Evolutionary conservation across 179 eudicot genomes (phyloP).

Genomic region (Sideroxylon spinosum): DNA sequence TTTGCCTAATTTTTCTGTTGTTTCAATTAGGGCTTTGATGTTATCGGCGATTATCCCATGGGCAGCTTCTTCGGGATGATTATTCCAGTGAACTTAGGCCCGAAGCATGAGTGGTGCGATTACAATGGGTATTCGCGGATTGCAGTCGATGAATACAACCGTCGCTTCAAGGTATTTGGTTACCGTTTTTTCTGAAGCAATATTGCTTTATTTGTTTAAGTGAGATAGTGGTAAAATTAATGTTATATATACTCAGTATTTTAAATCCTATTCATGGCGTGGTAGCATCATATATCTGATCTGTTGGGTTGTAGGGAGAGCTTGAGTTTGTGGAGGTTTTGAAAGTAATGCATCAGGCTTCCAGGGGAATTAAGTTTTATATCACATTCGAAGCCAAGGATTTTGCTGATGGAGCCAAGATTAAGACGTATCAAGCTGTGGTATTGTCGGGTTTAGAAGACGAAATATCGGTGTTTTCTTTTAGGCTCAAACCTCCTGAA

Average conservation of each 20-base stretch:
- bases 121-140: neutral
- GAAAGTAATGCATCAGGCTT: neutral
- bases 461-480: neutral
- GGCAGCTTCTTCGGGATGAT: neutral
- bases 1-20: neutral
- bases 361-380: neutral
- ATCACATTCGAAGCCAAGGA: conserved; percentile 6
- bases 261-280: no score
- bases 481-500: conserved; percentile 7
- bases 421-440: neutral
- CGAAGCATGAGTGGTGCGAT: no score
- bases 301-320: neutral
- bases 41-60: neutral
- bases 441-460: neutral
- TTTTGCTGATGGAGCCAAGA: neutral
- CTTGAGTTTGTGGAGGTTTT: conserved; percentile 10
- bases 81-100: neutral
- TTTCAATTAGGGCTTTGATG: neutral
- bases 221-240: no score
- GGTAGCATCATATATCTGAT: no score
- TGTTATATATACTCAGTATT: no score
- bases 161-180: neutral
- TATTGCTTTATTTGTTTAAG: no score
- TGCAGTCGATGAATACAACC: neutral
- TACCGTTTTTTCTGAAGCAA: neutral